Conservation (phyloP, 208 protist genomes). For the Acanthamoeba triangularis region DNA sequence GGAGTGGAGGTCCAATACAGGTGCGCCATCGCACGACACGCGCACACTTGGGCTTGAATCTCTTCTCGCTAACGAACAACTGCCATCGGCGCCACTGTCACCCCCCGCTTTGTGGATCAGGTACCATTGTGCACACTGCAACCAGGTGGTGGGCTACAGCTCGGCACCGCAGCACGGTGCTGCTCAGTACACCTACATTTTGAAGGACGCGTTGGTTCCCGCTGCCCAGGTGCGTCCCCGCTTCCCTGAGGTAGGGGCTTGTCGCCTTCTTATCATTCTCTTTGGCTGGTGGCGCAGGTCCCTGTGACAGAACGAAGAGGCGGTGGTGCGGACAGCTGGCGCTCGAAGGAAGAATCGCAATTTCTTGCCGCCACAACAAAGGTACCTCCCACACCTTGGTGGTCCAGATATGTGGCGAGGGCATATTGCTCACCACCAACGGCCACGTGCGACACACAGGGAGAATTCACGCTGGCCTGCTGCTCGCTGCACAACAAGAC, state of each 20-base stretch:
- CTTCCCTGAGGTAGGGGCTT: not conserved
- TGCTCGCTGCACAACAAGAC: slow-evolving; percentile 15
- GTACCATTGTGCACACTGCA: not conserved
- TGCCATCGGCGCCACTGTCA: not conserved
- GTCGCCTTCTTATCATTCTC: not conserved
- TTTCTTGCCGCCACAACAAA: not conserved
- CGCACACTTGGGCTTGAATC: too few species aligned
- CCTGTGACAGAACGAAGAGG: not conserved
- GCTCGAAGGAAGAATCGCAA: not conserved
- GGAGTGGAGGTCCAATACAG: slow-evolving; percentile 9
- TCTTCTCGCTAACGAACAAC: not conserved
- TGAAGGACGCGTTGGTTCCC: not conserved
- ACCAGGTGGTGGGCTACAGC: slow-evolving; percentile 10
- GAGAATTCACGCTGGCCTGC: not conserved
- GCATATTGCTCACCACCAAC: not conserved
- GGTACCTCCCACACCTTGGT: not conserved
- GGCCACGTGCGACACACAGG: not conserved
- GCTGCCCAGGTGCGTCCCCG: not conserved
- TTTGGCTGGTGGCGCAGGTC: not conserved
- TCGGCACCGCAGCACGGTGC: not conserved
- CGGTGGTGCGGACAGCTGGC: not conserved
- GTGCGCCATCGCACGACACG: not conserved
- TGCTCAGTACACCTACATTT: not conserved
- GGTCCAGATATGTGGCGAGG: not conserved
- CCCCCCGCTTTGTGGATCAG: not conserved